Evolutionary conservation across 2,329 filamentous ascomycete species (phyloP), one percentile per base, ranked within the genome.

Genomic region (Harringtonia lauricola): DNA sequence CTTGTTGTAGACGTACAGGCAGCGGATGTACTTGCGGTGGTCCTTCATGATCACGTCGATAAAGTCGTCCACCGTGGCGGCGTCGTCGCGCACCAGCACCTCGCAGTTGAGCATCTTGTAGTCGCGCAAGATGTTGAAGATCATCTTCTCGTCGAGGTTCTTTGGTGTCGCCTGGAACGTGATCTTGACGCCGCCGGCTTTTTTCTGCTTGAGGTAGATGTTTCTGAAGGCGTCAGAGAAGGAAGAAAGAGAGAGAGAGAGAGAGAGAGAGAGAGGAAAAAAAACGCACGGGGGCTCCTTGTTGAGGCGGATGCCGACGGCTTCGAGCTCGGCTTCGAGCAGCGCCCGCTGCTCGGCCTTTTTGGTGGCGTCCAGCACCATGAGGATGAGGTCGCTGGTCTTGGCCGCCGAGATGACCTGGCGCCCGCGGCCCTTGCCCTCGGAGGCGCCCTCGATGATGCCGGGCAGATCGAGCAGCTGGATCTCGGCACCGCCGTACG

Each of bases 41-140:
- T 95, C 87, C 64, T 92, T 94, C 90, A 96, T 96, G 65, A 98
- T 95, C 49, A 95, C 88, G 63, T 98, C 92, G 67, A 98, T 98
- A 63, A 98, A 85, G 64, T 98, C 90, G 66, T 98, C 92, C 30
- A 98, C 88, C 1, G 92, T 96, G 34, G 84, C 87, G 60, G 94
- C 81, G 58, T 98, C 92, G 60, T 98, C 92, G 55, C 92, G 84
- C 15, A 98, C 79, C 19, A 98, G 76, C 1, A 98, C 89, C 63
- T 98, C 92, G 65, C 85, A 92, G 69, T 98, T 98, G 47, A 98
- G 77, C 55, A 98, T 88, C 70, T 95, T 95, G 79, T 98, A 98
- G 72, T 98, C 92, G 53, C 87, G 83, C 41, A 98, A 73, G 58
- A 98, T 95, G 68, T 95, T 95, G 72, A 83, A 94, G 47, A 98